phyloP scores from a whole-genome alignment of 2,329 filamentous ascomycete genomes.

The Albifimbria verrucaria region DNA sequence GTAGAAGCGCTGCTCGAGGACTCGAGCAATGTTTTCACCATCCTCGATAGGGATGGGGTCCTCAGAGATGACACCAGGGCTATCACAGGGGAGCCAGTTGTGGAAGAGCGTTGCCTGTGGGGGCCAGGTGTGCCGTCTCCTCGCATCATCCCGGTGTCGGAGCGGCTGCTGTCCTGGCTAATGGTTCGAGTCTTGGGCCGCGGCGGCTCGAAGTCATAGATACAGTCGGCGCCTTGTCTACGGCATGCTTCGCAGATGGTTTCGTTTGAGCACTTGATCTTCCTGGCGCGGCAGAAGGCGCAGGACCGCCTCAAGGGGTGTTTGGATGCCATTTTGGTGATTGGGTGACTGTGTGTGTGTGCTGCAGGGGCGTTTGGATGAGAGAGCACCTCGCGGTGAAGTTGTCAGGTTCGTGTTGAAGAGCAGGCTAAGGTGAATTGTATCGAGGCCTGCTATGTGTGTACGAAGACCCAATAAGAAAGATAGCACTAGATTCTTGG shows the following conservation, averaged over 20 bases:
- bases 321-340: constrained; percentile 24
- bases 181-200: constrained; percentile 24
- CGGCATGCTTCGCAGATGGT: constrained; percentile 34
- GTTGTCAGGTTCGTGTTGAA: not conserved
- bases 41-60: constrained; percentile 14
- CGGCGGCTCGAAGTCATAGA: constrained; percentile 33
- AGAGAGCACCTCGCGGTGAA: not conserved
- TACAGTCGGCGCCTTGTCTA: constrained; percentile 32
- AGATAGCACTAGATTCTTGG: not conserved
- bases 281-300: constrained; percentile 33
- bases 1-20: constrained; percentile 25
- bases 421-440: not conserved
- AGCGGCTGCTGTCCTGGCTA: constrained; percentile 21
- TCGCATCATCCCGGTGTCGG: constrained; percentile 9
- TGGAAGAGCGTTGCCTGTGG: constrained; percentile 21
- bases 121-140: constrained; percentile 12
- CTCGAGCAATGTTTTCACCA: constrained; percentile 22
- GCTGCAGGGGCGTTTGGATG: not conserved
- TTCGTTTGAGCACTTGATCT: constrained; percentile 36
- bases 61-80: constrained; percentile 17
- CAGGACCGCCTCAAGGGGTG: constrained; percentile 31
- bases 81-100: constrained; percentile 20
- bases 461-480: too few species aligned
- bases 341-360: not conserved
- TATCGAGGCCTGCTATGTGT: too few species aligned